A percentile compares a stretch with the other conserved stretches of the same genome.
Evolutionary conservation across 2,329 filamentous ascomycete species (phyloP).

Genomic region (Beauveria pseudobassiana): DNA sequence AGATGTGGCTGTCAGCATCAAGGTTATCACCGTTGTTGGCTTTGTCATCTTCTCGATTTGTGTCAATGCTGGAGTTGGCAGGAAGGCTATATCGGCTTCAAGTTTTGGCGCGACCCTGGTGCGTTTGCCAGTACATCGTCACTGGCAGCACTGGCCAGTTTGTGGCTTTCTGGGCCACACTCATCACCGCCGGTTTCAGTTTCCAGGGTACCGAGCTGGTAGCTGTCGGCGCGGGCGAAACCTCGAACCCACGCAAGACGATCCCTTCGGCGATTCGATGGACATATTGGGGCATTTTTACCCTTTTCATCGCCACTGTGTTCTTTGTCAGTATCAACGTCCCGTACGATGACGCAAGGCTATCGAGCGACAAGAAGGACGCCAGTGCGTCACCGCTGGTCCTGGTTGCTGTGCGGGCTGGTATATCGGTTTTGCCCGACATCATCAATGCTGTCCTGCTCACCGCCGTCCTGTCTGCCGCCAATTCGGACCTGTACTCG

Average conservation of each 20-base stretch:
- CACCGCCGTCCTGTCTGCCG: conserved; percentile 70
- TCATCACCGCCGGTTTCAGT: conserved; percentile 62
- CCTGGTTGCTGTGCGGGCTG: conserved; percentile 52
- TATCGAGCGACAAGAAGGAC: conserved; percentile 45
- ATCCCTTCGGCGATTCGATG: conserved; percentile 66
- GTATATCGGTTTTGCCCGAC: conserved; percentile 54
- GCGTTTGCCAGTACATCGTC: conserved; percentile 57
- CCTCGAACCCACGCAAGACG: conserved; percentile 61
- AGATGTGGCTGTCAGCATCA: conserved; percentile 73
- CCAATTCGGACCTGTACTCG: conserved; percentile 70
- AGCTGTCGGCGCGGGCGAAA: conserved; percentile 72
- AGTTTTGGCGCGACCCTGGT: conserved; percentile 61
- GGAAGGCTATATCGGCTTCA: conserved; percentile 68
- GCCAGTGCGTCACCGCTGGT: conserved; percentile 61
- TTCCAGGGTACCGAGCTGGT: conserved; percentile 71
- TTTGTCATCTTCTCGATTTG: conserved; percentile 73
- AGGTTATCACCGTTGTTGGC: conserved; percentile 66
- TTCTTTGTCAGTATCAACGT: conserved; percentile 69
- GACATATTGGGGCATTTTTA: conserved; percentile 68
- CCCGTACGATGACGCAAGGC: conserved; percentile 49
- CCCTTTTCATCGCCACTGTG: conserved; percentile 56
- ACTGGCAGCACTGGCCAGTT: conserved; percentile 50
- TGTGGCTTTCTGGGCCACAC: conserved; percentile 61
- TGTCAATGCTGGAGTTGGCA: conserved; percentile 63
- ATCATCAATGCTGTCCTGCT: conserved; percentile 75